Conservation (phyloP, 371 early-diverging fungal genomes). For the Catenaria anguillulae region DNA sequence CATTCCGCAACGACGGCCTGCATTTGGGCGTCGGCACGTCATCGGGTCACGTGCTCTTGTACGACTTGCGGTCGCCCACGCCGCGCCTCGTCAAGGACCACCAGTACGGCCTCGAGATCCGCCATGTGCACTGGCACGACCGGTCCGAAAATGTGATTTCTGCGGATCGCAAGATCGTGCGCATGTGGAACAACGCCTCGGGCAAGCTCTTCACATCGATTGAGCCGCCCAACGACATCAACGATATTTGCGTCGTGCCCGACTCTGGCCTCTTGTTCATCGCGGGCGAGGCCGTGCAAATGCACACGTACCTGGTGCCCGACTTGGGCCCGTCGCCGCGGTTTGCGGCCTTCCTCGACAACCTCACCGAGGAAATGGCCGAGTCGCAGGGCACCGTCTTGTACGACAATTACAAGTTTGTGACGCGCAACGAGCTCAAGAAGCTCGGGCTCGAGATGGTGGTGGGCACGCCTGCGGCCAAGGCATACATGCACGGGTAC, state of each 20-base stretch:
- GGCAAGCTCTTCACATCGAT: conserved; percentile 78
- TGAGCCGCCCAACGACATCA: conserved; percentile 82
- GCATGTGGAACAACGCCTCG: conserved; percentile 73
- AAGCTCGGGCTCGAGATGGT: conserved; percentile 82
- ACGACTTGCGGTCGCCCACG: conserved; percentile 78
- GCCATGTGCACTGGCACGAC: conserved; percentile 65
- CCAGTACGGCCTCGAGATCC: conserved; percentile 94
- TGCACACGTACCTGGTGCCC: conserved; percentile 87
- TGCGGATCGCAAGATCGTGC: conserved; percentile 77
- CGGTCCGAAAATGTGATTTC: conserved; percentile 61
- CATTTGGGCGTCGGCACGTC: conserved; percentile 78
- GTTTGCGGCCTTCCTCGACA: conserved; percentile 94
- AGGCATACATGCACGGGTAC: conserved; percentile 98
- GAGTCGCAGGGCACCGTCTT: conserved; percentile 61
- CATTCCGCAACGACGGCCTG: conserved; percentile 76
- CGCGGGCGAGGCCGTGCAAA: conserved; percentile 88
- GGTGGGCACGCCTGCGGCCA: conserved; percentile 82
- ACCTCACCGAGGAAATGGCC: conserved; percentile 94
- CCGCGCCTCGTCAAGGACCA: conserved; percentile 85
- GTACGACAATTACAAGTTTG: conserved; percentile 96
- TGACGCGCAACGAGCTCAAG: conserved; percentile 72
- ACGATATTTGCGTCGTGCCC: conserved; percentile 71
- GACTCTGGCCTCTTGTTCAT: conserved; percentile 82
- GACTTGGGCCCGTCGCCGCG: conserved; percentile 87
- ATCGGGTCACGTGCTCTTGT: conserved; percentile 78